phyloP scores from a whole-genome alignment of 148 eudicot species.

The Euryodendron excelsum region DNA sequence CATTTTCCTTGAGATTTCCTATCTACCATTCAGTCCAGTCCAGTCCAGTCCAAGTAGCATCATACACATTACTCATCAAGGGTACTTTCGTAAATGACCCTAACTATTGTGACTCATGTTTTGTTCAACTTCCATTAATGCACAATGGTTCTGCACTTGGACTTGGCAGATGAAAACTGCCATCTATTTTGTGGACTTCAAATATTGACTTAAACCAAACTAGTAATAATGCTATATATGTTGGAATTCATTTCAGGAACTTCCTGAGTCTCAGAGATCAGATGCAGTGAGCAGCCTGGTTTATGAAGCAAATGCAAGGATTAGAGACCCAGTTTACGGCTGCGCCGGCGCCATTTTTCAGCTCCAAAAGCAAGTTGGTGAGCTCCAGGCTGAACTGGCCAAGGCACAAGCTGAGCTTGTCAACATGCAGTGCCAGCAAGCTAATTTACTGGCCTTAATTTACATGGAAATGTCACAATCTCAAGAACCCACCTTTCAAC shows the following conservation, averaged over 20 bases:
- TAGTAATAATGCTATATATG: background rate
- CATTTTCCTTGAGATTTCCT: background rate
- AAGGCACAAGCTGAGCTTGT: slow-evolving; percentile 47
- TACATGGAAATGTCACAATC: slow-evolving; percentile 36
- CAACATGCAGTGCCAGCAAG: slow-evolving; percentile 45
- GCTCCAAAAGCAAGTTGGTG: slow-evolving; percentile 52
- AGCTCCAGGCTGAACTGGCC: slow-evolving; percentile 52
- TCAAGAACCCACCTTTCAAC: slow-evolving; percentile 10
- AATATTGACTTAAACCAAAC: background rate
- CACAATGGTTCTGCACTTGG: background rate
- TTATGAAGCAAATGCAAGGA: slow-evolving; percentile 55
- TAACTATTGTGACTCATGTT: background rate
- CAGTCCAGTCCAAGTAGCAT: background rate
- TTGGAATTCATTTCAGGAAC: slow-evolving; percentile 29
- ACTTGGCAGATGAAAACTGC: too few species aligned
- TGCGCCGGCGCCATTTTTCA: slow-evolving; percentile 50
- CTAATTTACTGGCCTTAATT: slow-evolving; percentile 37
- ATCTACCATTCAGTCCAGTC: background rate
- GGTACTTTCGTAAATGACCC: background rate
- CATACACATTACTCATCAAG: background rate
- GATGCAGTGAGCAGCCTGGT: slow-evolving; percentile 70
- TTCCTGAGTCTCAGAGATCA: slow-evolving; percentile 49
- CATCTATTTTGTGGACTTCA: background rate
- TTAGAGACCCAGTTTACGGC: slow-evolving; percentile 56
- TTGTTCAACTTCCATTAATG: background rate